A percentile compares a stretch with the other conserved stretches of the same genome.
Evolutionary conservation across 495 filamentous ascomycete genomes (phyloP).

Genomic region (Penicillium coffeae): DNA sequence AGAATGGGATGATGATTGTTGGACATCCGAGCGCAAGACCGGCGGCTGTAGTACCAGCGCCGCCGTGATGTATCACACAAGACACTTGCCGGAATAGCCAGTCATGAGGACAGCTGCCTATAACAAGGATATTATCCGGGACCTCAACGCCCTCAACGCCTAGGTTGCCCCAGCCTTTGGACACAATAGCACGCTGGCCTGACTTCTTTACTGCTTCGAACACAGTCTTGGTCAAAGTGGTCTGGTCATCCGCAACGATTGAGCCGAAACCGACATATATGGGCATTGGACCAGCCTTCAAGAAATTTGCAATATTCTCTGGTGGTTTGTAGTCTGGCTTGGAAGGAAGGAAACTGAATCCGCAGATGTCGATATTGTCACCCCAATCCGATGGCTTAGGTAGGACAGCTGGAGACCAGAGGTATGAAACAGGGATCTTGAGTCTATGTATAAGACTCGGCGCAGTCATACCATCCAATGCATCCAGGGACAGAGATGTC

Average conservation of each 20-base stretch:
- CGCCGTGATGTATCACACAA: slow-evolving; percentile 76
- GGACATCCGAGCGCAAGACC: slow-evolving; percentile 66
- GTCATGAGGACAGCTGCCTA: slow-evolving; percentile 76
- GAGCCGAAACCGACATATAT: slow-evolving; percentile 82
- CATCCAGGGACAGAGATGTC: slow-evolving; percentile 60
- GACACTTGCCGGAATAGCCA: slow-evolving; percentile 77
- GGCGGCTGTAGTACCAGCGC: slow-evolving; percentile 76
- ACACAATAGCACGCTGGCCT: slow-evolving; percentile 71
- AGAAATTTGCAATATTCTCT: slow-evolving; percentile 58
- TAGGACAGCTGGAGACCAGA: slow-evolving; percentile 79
- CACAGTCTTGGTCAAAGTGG: slow-evolving; percentile 60
- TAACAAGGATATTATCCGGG: slow-evolving; percentile 68
- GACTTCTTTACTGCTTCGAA: slow-evolving; percentile 62
- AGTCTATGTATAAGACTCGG: slow-evolving; percentile 62
- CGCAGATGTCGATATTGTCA: slow-evolving; percentile 63
- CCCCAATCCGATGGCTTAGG: slow-evolving; percentile 77
- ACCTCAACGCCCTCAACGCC: slow-evolving; percentile 56
- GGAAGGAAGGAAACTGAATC: slow-evolving; percentile 69
- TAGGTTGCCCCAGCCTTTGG: slow-evolving; percentile 76
- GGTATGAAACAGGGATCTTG: slow-evolving; percentile 72
- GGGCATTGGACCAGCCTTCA: slow-evolving; percentile 62
- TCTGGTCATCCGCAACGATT: slow-evolving; percentile 74
- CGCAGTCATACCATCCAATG: slow-evolving; percentile 62
- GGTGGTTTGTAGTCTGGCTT: slow-evolving; percentile 63
- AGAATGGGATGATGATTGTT: slow-evolving; percentile 78